phyloP scores from a whole-genome alignment of 2,329 filamentous ascomycete genomes.

The Elsinoe australis region DNA sequence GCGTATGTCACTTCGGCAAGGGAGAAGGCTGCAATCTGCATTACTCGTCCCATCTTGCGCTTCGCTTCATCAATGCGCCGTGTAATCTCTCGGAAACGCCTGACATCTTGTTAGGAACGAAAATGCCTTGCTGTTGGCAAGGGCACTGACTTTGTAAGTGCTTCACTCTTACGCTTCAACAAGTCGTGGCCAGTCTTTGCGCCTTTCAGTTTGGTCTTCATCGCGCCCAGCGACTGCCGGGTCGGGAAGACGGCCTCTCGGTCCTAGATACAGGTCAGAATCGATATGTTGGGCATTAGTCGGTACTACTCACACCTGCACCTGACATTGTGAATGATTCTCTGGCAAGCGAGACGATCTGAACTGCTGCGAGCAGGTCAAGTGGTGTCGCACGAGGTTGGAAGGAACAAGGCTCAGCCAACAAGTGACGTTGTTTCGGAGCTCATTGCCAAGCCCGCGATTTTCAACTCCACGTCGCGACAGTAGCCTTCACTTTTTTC shows the following conservation, averaged over 20 bases:
- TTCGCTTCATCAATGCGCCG: slow-evolving; percentile 97
- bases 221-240: slow-evolving; percentile 88
- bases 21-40: slow-evolving; percentile 98
- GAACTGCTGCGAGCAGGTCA: not conserved
- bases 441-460: slow-evolving; percentile 13
- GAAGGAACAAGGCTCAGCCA: slow-evolving; percentile 2
- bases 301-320: slow-evolving; percentile 29
- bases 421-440: slow-evolving; percentile 14
- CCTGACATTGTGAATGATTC: slow-evolving; percentile 33
- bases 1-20: slow-evolving; percentile 96
- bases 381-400: not conserved
- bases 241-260: slow-evolving; percentile 96
- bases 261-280: slow-evolving; percentile 52
- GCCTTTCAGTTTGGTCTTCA: slow-evolving; percentile 96
- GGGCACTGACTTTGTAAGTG: slow-evolving; percentile 73
- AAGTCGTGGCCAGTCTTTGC: slow-evolving; percentile 74
- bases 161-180: slow-evolving; percentile 95
- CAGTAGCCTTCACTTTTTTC: slow-evolving; percentile 8
- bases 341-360: not conserved
- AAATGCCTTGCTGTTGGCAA: slow-evolving; percentile 14
- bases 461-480: slow-evolving; percentile 15
- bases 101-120: slow-evolving; percentile 9
- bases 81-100: slow-evolving; percentile 67
- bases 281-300: slow-evolving; percentile 21
- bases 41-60: slow-evolving; percentile 97